Base-by-base conservation (phyloP, 78 protist genomes). In the Dictyostelium purpureum region DNA sequence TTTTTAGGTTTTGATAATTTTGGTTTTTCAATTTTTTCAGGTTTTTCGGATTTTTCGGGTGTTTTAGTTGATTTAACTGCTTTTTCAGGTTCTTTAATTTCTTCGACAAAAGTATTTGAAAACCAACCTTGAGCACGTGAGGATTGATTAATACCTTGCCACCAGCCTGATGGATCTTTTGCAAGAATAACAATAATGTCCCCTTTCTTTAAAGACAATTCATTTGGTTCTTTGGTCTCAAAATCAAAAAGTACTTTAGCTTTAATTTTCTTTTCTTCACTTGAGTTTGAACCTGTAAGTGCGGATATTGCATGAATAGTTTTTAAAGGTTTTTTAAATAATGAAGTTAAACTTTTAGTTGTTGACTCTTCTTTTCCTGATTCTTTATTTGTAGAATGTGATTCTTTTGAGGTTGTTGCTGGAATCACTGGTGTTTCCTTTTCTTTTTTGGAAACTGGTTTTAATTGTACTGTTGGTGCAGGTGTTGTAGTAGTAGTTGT, bases 121-220 rank as follows among this genome's bases (percentile, higher is more conserved):
- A 82, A 82, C 90, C 90, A 82, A 71, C 90, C 90, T 51, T 57
- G 45, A 42, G 38, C 49, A 16, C 77, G 79, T 14, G 38, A 35
- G n/a, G 79, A n/a, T 73, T 40, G 79, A 57, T 82, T 82, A 18
- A 38, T 35, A 40, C 94, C 94, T 77, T 89, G 87, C 94, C 94
- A 89, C 94, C 94, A 89, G 16, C 82, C 82, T 14, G 79, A 37
- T 12, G 65, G 0, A 78, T 89, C 94, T 26, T 89, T 80, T 21
- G 66, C 21, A 4, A 43, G 6, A 37, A 89, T 63, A 1, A 63
- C 37, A 26, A 89, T 49, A 12, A 67, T 89, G 7, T 89, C 94
- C n/a, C 94, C 94, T 21, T 45, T 59, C 33, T 65, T 89, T 47
- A 89, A 38, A 37, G 43, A 11, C 28, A 89, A 66, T 43, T 89